phyloP scores from a whole-genome alignment of 495 filamentous ascomycete genomes.

The Lindgomyces ingoldianus region DNA sequence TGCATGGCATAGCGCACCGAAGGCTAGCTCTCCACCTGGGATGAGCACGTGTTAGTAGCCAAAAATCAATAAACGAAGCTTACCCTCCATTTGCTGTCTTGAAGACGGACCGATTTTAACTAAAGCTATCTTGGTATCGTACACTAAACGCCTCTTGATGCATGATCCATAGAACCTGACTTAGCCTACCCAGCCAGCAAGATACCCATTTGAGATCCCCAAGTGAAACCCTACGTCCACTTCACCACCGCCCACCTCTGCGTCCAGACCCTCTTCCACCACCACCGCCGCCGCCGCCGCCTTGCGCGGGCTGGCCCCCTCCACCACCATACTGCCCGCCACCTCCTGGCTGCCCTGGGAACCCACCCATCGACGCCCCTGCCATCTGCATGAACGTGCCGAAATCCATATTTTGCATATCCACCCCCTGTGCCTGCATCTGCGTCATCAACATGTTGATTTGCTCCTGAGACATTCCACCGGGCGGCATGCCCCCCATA shows the following conservation, averaged over 20 bases:
- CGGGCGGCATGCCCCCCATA: slow-evolving; percentile 55
- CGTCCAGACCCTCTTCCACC: slow-evolving; percentile 38
- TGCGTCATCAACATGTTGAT: slow-evolving; percentile 35
- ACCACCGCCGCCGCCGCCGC: slow-evolving; percentile 35
- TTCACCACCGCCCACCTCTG: slow-evolving; percentile 33
- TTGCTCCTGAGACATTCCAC: slow-evolving; percentile 54
- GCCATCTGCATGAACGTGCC: slow-evolving; percentile 41
- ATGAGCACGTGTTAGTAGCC: not conserved
- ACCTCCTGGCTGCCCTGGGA: not conserved
- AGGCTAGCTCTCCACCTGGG: not conserved
- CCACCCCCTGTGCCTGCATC: slow-evolving; percentile 68
- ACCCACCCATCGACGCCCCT: slow-evolving; percentile 13
- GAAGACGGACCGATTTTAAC: not conserved
- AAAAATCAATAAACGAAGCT: not conserved
- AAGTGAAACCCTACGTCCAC: not conserved
- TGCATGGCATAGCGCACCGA: not conserved
- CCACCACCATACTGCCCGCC: slow-evolving; percentile 4
- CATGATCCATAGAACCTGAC: not conserved
- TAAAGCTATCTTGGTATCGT: slow-evolving; percentile 8
- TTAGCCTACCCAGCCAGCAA: not conserved
- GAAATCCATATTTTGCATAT: slow-evolving; percentile 64
- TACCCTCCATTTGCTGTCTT: not conserved
- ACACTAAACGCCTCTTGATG: slow-evolving; percentile 9
- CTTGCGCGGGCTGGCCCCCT: slow-evolving; percentile 21
- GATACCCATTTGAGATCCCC: not conserved